Evolutionary conservation across 208 protist species (phyloP).

Genomic region (Porcisia hertigi): DNA sequence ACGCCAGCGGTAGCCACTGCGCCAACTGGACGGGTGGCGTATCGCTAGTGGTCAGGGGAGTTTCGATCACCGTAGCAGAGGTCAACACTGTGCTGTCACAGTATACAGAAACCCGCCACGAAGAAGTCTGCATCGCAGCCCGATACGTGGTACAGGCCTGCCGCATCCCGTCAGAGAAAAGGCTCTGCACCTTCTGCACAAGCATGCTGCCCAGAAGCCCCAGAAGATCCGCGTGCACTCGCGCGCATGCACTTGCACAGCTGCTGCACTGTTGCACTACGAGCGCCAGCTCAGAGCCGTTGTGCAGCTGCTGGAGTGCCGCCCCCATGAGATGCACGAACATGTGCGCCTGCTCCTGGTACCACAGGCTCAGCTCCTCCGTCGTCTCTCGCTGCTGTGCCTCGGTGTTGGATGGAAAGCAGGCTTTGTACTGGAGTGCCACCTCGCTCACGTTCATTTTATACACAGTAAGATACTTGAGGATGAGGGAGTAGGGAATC

Average conservation of each 20-base stretch:
- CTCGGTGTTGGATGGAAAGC: slow-evolving; percentile 54
- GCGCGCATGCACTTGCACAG: slow-evolving; percentile 34
- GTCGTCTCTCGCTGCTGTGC: slow-evolving; percentile 11
- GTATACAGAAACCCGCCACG: slow-evolving; percentile 36
- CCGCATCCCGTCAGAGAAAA: slow-evolving; percentile 70
- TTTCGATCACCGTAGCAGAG: slow-evolving; percentile 4
- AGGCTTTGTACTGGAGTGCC: slow-evolving; percentile 72
- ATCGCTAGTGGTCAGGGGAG: slow-evolving; percentile 11
- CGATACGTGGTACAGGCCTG: slow-evolving; percentile 54
- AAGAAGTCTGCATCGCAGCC: slow-evolving; percentile 68
- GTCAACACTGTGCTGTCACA: slow-evolving; percentile 19
- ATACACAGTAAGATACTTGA: slow-evolving; percentile 65
- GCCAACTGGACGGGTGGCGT: slow-evolving; percentile 45
- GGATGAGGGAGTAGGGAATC: slow-evolving; percentile 61
- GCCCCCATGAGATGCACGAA: slow-evolving; percentile 51
- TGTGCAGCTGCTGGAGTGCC: slow-evolving; percentile 55
- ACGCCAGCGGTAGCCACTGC: slow-evolving; percentile 78
- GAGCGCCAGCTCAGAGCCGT: slow-evolving; percentile 72
- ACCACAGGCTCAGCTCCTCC: slow-evolving; percentile 43
- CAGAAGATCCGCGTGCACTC: slow-evolving; percentile 62
- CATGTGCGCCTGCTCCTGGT: slow-evolving; percentile 41
- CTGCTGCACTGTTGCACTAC: slow-evolving; percentile 73
- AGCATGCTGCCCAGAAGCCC: slow-evolving; percentile 48
- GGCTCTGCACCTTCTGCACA: slow-evolving; percentile 39
- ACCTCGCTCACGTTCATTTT: slow-evolving; percentile 80